phyloP scores from a whole-genome alignment of 768 basidiomycete genomes.

The Suillus subalutaceus region DNA sequence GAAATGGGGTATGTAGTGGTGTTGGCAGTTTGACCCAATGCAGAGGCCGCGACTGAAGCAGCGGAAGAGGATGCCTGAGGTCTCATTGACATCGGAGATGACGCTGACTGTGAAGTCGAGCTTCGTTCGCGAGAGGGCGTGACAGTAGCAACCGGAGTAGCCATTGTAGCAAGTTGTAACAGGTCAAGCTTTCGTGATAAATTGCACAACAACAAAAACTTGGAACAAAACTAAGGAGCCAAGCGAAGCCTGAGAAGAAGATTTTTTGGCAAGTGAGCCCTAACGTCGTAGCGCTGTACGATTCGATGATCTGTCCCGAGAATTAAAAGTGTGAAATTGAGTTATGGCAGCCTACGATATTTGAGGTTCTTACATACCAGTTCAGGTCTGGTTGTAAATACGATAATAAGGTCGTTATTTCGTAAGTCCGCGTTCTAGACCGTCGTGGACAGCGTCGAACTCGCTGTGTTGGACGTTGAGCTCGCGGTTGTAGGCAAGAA shows the following conservation, averaged over 20 bases:
- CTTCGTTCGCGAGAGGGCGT: conserved; percentile 28
- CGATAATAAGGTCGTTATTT: neutral
- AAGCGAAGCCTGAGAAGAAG: neutral
- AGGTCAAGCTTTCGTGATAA: neutral
- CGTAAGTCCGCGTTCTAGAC: neutral
- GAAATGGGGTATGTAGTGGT: conserved; percentile 42
- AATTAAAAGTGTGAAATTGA: neutral
- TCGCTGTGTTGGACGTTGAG: neutral
- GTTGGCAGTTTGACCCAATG: conserved; percentile 31
- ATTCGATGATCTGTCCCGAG: neutral
- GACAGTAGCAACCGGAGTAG: conserved; percentile 14
- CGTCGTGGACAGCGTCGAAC: neutral
- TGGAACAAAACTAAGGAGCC: neutral
- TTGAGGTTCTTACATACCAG: neutral
- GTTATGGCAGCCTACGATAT: neutral
- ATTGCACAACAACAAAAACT: conserved; percentile 4
- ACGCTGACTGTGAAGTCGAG: conserved; percentile 22
- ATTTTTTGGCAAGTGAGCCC: neutral
- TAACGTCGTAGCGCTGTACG: neutral
- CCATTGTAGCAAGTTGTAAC: conserved; percentile 3
- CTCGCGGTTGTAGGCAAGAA: conserved; percentile 5
- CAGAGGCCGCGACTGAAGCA: conserved; percentile 28
- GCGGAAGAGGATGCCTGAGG: conserved; percentile 36
- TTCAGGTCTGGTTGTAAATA: neutral
- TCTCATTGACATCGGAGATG: conserved; percentile 34